Percentiles rank a stretch among this genome's conserved stretches.
Evolutionary conservation across 495 filamentous ascomycete species (phyloP).

Genomic region (Gamarada debralockiae): DNA sequence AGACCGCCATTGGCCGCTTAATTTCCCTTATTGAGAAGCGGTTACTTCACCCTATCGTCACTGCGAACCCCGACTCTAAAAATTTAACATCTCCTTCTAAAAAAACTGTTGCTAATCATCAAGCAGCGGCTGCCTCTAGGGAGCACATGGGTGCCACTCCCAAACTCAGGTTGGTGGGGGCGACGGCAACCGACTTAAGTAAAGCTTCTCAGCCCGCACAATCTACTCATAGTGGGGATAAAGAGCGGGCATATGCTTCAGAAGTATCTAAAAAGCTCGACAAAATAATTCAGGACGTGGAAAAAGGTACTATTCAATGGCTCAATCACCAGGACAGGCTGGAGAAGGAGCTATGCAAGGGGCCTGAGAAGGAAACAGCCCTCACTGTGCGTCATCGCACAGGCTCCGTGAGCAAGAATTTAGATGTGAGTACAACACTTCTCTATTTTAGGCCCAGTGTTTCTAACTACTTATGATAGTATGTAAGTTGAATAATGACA

Average conservation of each 20-base stretch:
- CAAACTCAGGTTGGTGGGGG: background rate
- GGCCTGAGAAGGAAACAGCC: background rate
- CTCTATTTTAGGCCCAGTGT: background rate
- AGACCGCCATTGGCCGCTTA: slow-evolving; percentile 1
- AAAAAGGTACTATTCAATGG: background rate
- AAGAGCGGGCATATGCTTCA: background rate
- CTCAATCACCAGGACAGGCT: background rate
- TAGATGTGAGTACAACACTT: slow-evolving; percentile 1
- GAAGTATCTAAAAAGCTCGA: background rate
- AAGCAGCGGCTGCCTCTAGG: background rate
- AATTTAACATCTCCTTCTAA: background rate
- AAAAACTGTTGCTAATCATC: background rate
- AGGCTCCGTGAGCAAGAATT: background rate
- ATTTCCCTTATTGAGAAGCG: slow-evolving; percentile 1
- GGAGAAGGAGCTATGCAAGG: background rate
- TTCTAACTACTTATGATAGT: slow-evolving; percentile 5
- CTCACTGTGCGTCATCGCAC: background rate
- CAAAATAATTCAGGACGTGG: background rate
- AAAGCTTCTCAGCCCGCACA: no score
- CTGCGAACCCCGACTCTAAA: background rate
- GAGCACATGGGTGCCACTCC: background rate
- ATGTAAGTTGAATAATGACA: slow-evolving; percentile 6
- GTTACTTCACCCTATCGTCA: slow-evolving; percentile 8
- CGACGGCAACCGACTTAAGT: no score
- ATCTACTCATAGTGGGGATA: background rate